Base-by-base conservation (phyloP, 441 rosid species). In the Adansonia gregorii region DNA sequence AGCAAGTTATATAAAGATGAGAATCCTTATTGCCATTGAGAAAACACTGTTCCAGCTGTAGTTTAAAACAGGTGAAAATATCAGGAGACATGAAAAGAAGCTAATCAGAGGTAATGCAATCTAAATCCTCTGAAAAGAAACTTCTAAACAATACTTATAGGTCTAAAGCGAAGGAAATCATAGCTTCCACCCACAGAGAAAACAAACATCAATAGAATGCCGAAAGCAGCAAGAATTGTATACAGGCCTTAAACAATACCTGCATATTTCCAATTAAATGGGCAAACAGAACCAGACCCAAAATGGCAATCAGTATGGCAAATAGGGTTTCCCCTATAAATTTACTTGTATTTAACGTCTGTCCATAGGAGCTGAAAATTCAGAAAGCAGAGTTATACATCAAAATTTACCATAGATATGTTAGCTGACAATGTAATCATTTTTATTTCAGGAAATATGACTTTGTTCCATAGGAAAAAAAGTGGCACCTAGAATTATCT, bases 231-330 rank as follows among this genome's bases (percentile, higher is more conserved):
- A 27, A 12, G 1, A 22, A 66, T 11, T 24, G 60, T n/a, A 24
- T 49, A 7, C 11, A 63, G 17, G 43, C 17, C n/a, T 55, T 74
- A 27, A 12, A 52, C 15, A 8, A 41, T 82, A 93, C 97, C 98
- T 94, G 98, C 98, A 94, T 91, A 84, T 94, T 95, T 78, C 99
- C 97, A 45, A 92, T 94, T 76, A 95, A 89, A 82, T 90, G 97
- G 8, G 97, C 92, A 79, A 95, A 93, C 78, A 95, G 82, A 86
- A 95, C 97, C n/a, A 91, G 86, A 63, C 97, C 98, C 75, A 92
- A 73, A 78, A 92, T 93, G 4, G 97, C 87, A 61, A 95, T 90
- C 20, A 94, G 89, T 64, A 91, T 90, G 51, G 98, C 94, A 78
- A 95, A 90, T 73, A 88, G 77, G n/a, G 92, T 95, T 85, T 93